Percentiles rank a stretch among this genome's conserved stretches.
Conservation (phyloP, 2,329 filamentous ascomycete genomes). For the Colletotrichum orchidophilum region DNA sequence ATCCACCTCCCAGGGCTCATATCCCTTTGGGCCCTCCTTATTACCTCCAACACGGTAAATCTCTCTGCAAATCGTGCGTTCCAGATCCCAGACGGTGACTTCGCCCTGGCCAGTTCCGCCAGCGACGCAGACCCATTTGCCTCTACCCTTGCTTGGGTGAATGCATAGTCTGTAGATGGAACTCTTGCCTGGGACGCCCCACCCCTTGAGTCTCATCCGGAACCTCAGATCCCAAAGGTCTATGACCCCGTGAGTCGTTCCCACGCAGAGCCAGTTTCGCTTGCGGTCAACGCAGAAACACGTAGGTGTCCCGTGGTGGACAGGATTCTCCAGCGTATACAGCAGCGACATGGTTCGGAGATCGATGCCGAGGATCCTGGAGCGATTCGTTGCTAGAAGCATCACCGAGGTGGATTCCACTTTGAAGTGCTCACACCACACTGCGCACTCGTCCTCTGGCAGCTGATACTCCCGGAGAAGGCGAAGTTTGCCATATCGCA, state of each 20-base stretch:
- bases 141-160: constrained; percentile 80
- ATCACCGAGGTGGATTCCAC: constrained; percentile 84
- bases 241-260: constrained; percentile 91
- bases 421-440: constrained; percentile 94
- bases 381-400: constrained; percentile 86
- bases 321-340: constrained; percentile 84
- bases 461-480: constrained; percentile 85
- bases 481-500: constrained; percentile 81
- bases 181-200: constrained; percentile 84
- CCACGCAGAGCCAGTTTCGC: constrained; percentile 89
- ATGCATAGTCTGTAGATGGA: constrained; percentile 82
- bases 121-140: constrained; percentile 87
- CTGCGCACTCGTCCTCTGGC: constrained; percentile 75
- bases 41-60: constrained; percentile 79
- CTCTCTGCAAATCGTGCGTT: constrained; percentile 88
- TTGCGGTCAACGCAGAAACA: constrained; percentile 90
- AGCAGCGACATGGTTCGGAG: constrained; percentile 85
- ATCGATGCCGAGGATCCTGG: constrained; percentile 84
- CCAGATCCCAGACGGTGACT: constrained; percentile 94
- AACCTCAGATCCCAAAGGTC: constrained; percentile 98
- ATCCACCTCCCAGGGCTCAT: constrained; percentile 89
- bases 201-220: constrained; percentile 84
- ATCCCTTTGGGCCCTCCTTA: constrained; percentile 70
- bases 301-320: constrained; percentile 90
- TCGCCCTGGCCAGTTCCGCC: constrained; percentile 89